Evolutionary conservation across 1,139 yeast species (phyloP).

Genomic region (Kurtzmaniella quercitrusa): DNA sequence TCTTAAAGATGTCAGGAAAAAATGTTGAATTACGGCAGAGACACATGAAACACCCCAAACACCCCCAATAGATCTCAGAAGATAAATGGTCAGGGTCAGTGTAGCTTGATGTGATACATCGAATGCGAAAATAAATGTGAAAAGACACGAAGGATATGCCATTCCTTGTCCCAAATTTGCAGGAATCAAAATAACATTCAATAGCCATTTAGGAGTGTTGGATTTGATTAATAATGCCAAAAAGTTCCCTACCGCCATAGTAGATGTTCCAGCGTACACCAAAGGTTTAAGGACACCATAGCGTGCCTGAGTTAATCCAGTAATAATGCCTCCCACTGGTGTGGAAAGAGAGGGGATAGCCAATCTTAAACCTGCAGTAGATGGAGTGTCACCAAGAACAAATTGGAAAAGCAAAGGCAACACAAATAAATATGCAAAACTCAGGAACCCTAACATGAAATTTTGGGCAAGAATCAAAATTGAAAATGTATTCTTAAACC

Average conservation of each 20-base stretch:
- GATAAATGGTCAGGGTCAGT: slow-evolving; percentile 35
- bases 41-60: slow-evolving; percentile 39
- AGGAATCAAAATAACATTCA: slow-evolving; percentile 26
- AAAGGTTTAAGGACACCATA: slow-evolving; percentile 16
- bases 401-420: slow-evolving; percentile 37
- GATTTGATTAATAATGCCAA: slow-evolving; percentile 22
- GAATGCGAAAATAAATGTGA: slow-evolving; percentile 33
- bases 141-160: slow-evolving; percentile 34
- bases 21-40: slow-evolving; percentile 25
- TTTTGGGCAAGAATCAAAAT: slow-evolving; percentile 24
- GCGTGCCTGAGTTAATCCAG: slow-evolving; percentile 32
- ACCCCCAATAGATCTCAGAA: slow-evolving; percentile 36
- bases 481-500: slow-evolving; percentile 22
- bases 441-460: slow-evolving; percentile 32
- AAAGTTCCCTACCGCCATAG: slow-evolving; percentile 31
- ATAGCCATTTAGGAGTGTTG: slow-evolving; percentile 18
- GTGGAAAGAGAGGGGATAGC: slow-evolving; percentile 37
- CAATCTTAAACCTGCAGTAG: slow-evolving; percentile 27
- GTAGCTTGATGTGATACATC: slow-evolving; percentile 28
- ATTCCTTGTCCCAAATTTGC: slow-evolving; percentile 41
- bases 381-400: slow-evolving; percentile 23
- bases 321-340: slow-evolving; percentile 35
- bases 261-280: slow-evolving; percentile 24
- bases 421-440: slow-evolving; percentile 35
- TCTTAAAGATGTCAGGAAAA: slow-evolving; percentile 13